Percentiles rank a stretch among this genome's conserved stretches.
phyloP scores from a whole-genome alignment of 352 stramenopile species.

The Pythium phragmitis region DNA sequence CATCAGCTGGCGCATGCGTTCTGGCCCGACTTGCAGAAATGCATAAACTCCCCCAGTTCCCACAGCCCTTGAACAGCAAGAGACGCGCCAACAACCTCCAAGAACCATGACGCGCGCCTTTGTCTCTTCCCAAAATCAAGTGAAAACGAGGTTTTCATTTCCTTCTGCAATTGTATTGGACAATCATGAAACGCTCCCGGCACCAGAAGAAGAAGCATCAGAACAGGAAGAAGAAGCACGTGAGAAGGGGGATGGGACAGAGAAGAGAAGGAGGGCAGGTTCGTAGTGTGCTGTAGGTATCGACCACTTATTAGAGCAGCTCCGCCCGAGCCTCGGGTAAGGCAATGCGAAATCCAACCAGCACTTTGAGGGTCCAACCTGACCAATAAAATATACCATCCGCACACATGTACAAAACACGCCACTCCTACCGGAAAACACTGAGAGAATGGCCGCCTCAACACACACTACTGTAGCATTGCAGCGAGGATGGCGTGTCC shows the following conservation, averaged over 20 bases:
- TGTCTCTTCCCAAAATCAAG: slow-evolving; percentile 11
- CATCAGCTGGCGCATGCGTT: slow-evolving; percentile 18
- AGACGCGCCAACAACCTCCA: neutral
- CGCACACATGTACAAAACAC: no score
- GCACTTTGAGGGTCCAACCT: neutral
- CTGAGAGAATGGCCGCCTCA: no score
- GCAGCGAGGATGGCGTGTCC: neutral
- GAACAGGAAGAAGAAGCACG: neutral
- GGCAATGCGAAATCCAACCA: neutral
- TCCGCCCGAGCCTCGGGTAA: no score
- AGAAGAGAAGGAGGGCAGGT: slow-evolving; percentile 2
- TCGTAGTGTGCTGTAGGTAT: neutral
- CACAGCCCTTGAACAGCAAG: neutral
- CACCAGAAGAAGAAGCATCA: neutral
- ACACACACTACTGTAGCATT: no score
- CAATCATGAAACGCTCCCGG: slow-evolving; percentile 9
- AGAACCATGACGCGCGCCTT: neutral
- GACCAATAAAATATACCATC: neutral
- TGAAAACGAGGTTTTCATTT: slow-evolving; percentile 3
- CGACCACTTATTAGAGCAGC: no score
- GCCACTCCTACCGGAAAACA: neutral
- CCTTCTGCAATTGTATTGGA: neutral
- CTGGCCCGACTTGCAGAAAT: slow-evolving; percentile 19
- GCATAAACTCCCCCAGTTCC: neutral
- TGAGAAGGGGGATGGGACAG: slow-evolving; percentile 6